phyloP scores from a whole-genome alignment of 495 filamentous ascomycete genomes.

The Aspergillus bridgeri region DNA sequence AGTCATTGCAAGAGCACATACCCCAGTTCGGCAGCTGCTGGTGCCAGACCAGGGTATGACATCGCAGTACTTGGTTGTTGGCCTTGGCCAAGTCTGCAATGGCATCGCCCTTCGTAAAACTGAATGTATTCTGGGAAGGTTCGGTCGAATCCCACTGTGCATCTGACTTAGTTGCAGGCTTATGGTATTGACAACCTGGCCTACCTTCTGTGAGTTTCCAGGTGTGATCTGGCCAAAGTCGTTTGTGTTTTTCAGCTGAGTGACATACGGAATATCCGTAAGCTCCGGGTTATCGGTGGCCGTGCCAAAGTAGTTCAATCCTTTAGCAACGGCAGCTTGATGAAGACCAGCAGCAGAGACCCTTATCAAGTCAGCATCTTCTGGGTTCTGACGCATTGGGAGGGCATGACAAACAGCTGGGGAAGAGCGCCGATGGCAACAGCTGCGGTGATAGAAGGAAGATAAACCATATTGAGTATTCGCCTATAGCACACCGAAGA shows the following conservation, averaged over 20 bases:
- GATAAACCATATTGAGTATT: conserved; percentile 23
- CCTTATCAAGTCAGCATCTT: conserved; percentile 11
- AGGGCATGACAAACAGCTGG: conserved; percentile 16
- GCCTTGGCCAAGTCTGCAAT: conserved; percentile 46
- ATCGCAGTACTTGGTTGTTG: conserved; percentile 55
- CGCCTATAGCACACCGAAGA: conserved; percentile 1
- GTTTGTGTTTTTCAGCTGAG: conserved; percentile 40
- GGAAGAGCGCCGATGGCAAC: conserved; percentile 26
- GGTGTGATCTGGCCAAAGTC: conserved; percentile 61
- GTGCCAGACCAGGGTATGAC: conserved; percentile 63
- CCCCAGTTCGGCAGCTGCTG: conserved; percentile 57
- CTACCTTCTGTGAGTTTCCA: conserved; percentile 55
- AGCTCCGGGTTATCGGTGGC: conserved; percentile 54
- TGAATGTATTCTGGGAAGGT: conserved; percentile 48
- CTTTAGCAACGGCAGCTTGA: conserved; percentile 48
- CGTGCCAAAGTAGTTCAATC: conserved; percentile 57
- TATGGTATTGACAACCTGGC: neutral
- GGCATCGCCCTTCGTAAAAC: conserved; percentile 46
- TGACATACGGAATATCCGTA: conserved; percentile 47
- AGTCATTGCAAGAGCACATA: conserved; percentile 14
- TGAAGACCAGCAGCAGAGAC: conserved; percentile 36
- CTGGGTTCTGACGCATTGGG: neutral
- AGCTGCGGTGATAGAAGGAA: conserved; percentile 19
- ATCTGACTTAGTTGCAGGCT: conserved; percentile 3
- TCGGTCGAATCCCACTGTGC: conserved; percentile 50